These are phyloP conservation scores for Actinomucor elegans DNA, from an alignment of 371 early-diverging fungal species.

Conservation along the genomic window DNA sequence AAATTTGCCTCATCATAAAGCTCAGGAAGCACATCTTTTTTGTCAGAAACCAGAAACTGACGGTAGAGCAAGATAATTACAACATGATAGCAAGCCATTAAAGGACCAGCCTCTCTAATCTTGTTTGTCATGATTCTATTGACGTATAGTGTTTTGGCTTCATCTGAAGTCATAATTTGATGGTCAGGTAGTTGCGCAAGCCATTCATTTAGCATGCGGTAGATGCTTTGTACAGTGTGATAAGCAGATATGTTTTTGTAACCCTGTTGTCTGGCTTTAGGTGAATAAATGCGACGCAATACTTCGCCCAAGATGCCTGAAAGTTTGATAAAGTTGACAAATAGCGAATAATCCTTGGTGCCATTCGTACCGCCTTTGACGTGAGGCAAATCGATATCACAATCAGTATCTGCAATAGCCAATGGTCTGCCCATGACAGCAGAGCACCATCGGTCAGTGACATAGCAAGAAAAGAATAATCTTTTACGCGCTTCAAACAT, in stretches of 20 bases:
- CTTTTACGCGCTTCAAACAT: constrained; percentile 32
- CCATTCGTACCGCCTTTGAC: constrained; percentile 9
- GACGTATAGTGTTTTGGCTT: not conserved
- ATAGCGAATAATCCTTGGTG: constrained; percentile 29
- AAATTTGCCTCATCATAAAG: constrained; percentile 20
- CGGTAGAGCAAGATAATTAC: constrained; percentile 53
- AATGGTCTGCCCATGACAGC: constrained; percentile 48
- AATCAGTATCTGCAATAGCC: constrained; percentile 48
- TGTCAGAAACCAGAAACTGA: constrained; percentile 40
- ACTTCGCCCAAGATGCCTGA: constrained; percentile 45
- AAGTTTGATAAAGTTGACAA: constrained; percentile 42
- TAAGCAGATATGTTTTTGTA: constrained; percentile 18
- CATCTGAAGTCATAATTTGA: constrained; percentile 22
- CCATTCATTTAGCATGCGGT: constrained; percentile 39
- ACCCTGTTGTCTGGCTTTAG: constrained; percentile 39
- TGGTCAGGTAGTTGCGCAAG: constrained; percentile 28
- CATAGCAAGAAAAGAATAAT: constrained; percentile 43
- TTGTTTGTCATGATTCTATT: constrained; percentile 12
- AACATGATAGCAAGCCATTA: constrained; percentile 46
- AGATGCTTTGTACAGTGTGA: constrained; percentile 31
- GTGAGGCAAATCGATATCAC: constrained; percentile 46
- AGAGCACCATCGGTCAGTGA: constrained; percentile 45
- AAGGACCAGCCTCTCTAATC: constrained; percentile 34
- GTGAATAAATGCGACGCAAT: constrained; percentile 43
- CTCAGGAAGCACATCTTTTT: constrained; percentile 14